Conservation (phyloP, 805 yeast genomes). For the Priceomyces carsonii region DNA sequence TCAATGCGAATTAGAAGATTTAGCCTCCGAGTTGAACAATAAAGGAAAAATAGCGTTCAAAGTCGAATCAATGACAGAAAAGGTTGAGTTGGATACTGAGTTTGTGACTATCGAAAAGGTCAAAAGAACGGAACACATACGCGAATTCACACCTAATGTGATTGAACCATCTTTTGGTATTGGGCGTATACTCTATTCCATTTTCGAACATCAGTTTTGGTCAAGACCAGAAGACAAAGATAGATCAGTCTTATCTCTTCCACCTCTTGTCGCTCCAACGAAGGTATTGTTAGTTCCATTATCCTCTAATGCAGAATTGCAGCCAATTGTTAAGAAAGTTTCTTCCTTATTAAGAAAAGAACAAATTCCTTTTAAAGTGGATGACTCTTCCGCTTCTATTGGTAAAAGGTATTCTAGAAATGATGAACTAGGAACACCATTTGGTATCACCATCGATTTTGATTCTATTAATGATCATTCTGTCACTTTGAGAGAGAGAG, state of each 20-base stretch:
- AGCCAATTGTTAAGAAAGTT: slow-evolving; percentile 70
- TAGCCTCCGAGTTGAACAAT: slow-evolving; percentile 63
- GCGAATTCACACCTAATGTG: slow-evolving; percentile 95
- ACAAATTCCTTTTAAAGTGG: slow-evolving; percentile 92
- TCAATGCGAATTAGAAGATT: slow-evolving; percentile 80
- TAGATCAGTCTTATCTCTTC: slow-evolving; percentile 82
- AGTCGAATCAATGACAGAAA: slow-evolving; percentile 64
- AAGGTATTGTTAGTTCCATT: slow-evolving; percentile 95
- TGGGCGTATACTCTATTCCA: slow-evolving; percentile 91
- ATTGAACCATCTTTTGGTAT: slow-evolving; percentile 99
- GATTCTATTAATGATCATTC: slow-evolving; percentile 86
- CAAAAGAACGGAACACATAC: slow-evolving; percentile 81
- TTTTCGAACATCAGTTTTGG: slow-evolving; percentile 96
- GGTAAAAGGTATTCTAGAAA: slow-evolving; percentile 98
- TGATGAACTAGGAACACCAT: slow-evolving; percentile 98
- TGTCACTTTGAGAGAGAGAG: slow-evolving; percentile 95
- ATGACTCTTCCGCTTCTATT: slow-evolving; percentile 95
- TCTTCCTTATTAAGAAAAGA: slow-evolving; percentile 70
- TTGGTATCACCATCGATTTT: slow-evolving; percentile 96
- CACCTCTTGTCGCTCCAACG: slow-evolving; percentile 96
- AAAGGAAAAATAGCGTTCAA: slow-evolving; percentile 65
- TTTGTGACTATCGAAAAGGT: slow-evolving; percentile 76
- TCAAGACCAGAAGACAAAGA: slow-evolving; percentile 87
- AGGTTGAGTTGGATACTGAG: slow-evolving; percentile 69
- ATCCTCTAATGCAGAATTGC: slow-evolving; percentile 78